Conservation (phyloP, 2,329 filamentous ascomycete species). For the Penicillium sp. region DNA sequence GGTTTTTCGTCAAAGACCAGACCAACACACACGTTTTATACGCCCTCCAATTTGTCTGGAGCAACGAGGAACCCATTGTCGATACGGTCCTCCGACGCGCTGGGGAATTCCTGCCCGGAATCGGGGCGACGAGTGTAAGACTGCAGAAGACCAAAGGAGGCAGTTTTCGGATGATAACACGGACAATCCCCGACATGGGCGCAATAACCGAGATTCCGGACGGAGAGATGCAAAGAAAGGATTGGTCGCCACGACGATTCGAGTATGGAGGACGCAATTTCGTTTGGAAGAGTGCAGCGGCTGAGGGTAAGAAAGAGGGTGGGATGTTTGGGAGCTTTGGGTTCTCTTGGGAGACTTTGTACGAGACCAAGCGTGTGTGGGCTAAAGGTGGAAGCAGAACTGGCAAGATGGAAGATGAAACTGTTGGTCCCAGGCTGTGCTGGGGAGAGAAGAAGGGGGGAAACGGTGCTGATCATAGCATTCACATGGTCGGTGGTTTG, state of each 20-base stretch:
- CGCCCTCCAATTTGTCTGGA: conserved; percentile 14
- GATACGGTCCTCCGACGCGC: conserved; percentile 13
- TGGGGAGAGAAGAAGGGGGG: conserved; percentile 15
- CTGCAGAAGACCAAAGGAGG: conserved; percentile 11
- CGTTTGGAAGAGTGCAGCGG: conserved; percentile 12
- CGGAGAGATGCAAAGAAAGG: conserved; percentile 7
- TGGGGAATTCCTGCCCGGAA: conserved; percentile 13
- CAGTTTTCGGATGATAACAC: conserved; percentile 10
- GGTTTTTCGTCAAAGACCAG: conserved; percentile 16
- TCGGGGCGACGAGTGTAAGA: conserved; percentile 10
- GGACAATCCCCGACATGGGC: conserved; percentile 10
- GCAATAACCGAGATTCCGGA: conserved; percentile 11
- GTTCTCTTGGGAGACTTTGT: conserved; percentile 13
- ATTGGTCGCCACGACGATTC: conserved; percentile 15
- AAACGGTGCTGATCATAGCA: conserved; percentile 8
- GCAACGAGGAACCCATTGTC: conserved; percentile 11
- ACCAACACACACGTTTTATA: conserved; percentile 14
- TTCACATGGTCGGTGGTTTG: conserved; percentile 12
- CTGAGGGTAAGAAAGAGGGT: conserved; percentile 7
- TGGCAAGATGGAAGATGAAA: conserved; percentile 15
- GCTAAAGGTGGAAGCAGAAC: conserved; percentile 10
- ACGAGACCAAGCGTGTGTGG: conserved; percentile 16
- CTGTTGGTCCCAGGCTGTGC: conserved; percentile 9
- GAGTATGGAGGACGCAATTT: conserved; percentile 14
- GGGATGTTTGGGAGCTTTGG: conserved; percentile 9